A percentile compares a stretch with the other conserved stretches of the same genome.
Conservation (phyloP, 495 filamentous ascomycete species). For the Penicillium mononematosum region DNA sequence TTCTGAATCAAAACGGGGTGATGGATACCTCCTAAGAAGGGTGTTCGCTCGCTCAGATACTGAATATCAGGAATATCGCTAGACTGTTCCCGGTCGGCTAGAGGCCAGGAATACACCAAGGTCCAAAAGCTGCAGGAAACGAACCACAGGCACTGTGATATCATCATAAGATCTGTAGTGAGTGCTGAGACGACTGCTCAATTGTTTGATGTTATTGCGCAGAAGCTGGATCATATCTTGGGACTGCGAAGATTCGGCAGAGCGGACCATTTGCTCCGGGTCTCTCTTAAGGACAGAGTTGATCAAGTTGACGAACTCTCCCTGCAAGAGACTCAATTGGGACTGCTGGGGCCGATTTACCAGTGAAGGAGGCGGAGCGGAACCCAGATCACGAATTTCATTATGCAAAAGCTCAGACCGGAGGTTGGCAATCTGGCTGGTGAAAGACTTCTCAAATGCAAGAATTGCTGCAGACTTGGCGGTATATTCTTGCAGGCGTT, state of each 20-base stretch:
- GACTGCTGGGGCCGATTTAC: constrained; percentile 70
- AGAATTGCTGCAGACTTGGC: constrained; percentile 59
- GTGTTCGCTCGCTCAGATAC: constrained; percentile 52
- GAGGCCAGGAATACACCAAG: constrained; percentile 66
- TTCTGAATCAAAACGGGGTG: constrained; percentile 26
- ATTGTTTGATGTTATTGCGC: constrained; percentile 67
- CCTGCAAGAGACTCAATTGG: constrained; percentile 69
- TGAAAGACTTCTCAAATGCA: constrained; percentile 63
- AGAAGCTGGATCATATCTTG: constrained; percentile 52
- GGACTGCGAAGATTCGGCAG: constrained; percentile 19
- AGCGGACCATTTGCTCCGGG: constrained; percentile 42
- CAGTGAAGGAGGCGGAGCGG: constrained; percentile 57
- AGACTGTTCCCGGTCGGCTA: constrained; percentile 20
- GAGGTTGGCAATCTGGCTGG: constrained; percentile 63
- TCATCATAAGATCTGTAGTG: constrained; percentile 80
- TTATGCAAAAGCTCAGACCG: constrained; percentile 58
- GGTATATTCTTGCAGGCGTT: constrained; percentile 53
- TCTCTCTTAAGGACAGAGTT: constrained; percentile 60
- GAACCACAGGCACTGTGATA: constrained; percentile 72
- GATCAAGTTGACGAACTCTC: constrained; percentile 76
- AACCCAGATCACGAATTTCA: constrained; percentile 61
- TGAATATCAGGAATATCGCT: constrained; percentile 29
- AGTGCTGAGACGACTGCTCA: constrained; percentile 62
- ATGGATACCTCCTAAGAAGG: constrained; percentile 59
- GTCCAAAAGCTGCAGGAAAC: constrained; percentile 78